Conservation (phyloP, 2,329 filamentous ascomycete species). For the Huntiella moniliformis region DNA sequence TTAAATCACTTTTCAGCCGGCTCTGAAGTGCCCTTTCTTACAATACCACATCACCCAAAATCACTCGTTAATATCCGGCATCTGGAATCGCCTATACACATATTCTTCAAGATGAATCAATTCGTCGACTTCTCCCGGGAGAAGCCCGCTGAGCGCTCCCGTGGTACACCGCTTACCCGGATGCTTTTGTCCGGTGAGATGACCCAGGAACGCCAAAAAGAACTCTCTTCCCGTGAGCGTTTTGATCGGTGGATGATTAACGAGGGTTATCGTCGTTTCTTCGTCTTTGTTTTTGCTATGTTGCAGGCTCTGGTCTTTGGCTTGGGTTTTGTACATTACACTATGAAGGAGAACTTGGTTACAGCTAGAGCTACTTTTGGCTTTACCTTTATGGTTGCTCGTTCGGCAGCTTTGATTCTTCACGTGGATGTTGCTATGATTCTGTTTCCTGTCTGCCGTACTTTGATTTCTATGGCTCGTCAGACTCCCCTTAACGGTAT, state of each 20-base stretch:
- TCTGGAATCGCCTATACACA: constrained; percentile 3
- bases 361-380: constrained; percentile 50
- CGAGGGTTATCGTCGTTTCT: constrained; percentile 67
- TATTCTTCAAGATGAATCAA: constrained; percentile 4
- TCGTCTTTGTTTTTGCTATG: constrained; percentile 53
- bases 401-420: constrained; percentile 55
- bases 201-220: constrained; percentile 52
- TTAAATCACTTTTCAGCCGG: constrained; percentile 28
- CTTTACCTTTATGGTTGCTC: constrained; percentile 57
- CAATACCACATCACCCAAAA: neutral
- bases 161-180: constrained; percentile 66
- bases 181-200: constrained; percentile 73
- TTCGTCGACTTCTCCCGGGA: constrained; percentile 10
- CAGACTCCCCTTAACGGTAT: constrained; percentile 72
- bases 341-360: constrained; percentile 56
- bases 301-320: constrained; percentile 60
- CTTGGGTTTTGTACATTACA: constrained; percentile 65
- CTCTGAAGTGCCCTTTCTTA: constrained; percentile 25
- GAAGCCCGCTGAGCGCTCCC: constrained; percentile 42
- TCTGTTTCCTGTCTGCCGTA: constrained; percentile 66
- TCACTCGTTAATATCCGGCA: neutral
- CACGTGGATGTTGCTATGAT: constrained; percentile 69
- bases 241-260: constrained; percentile 83
- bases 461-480: constrained; percentile 61
- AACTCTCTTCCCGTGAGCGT: constrained; percentile 49